Percentiles rank a stretch among this genome's conserved stretches.
Conservation (phyloP, 441 rosid genomes). For the Rhodomyrtus psidioides region DNA sequence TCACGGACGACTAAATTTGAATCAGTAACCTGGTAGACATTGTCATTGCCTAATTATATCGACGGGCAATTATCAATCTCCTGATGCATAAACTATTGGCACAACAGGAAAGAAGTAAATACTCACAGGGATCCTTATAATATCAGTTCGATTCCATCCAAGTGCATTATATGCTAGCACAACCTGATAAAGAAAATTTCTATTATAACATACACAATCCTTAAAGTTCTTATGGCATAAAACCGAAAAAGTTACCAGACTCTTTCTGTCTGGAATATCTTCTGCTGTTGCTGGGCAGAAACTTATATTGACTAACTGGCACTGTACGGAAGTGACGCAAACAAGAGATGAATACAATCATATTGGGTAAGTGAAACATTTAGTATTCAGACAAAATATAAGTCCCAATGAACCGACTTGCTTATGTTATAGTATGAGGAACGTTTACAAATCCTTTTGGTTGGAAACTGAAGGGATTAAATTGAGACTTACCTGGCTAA, state of each 20-base stretch:
- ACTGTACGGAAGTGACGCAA: constrained; percentile 26
- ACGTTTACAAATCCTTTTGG: not conserved
- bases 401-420: not conserved
- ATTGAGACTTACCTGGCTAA: constrained; percentile 35
- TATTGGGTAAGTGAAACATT: not conserved
- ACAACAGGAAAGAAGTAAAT: not conserved
- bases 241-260: constrained; percentile 44
- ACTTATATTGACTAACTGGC: constrained; percentile 76
- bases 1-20: constrained; percentile 46
- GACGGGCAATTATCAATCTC: not conserved
- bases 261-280: constrained; percentile 40
- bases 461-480: not conserved
- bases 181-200: constrained; percentile 36
- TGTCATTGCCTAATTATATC: not conserved
- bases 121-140: constrained; percentile 65
- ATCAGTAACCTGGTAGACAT: constrained; percentile 51
- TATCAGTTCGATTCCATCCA: constrained; percentile 74
- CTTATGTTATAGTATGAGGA: not conserved
- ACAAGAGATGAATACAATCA: not conserved
- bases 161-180: constrained; percentile 73
- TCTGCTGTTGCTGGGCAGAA: constrained; percentile 72
- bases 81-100: not conserved
- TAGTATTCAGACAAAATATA: not conserved
- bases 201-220: not conserved
- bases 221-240: not conserved